Percentiles rank a stretch among this genome's conserved stretches.
Conservation (phyloP, 2,329 filamentous ascomycete species). For the Cadophora gregata region DNA sequence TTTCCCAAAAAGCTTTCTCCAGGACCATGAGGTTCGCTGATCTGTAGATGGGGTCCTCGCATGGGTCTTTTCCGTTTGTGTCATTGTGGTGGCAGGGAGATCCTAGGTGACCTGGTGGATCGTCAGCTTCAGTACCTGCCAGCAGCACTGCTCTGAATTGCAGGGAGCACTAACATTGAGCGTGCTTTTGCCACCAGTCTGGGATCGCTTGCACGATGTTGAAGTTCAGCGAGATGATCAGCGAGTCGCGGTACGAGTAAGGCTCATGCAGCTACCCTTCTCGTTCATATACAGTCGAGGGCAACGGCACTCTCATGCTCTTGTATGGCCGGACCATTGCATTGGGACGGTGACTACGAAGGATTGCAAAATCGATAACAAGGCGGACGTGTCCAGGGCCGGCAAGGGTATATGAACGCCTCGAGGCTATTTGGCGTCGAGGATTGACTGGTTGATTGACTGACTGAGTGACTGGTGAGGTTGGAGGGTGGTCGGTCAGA, state of each 20-base stretch:
- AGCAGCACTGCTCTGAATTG: slow-evolving; percentile 14
- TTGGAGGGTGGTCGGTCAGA: slow-evolving; percentile 19
- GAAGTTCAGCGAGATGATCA: slow-evolving; percentile 28
- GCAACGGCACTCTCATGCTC: slow-evolving; percentile 37
- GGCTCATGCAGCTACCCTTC: slow-evolving; percentile 39
- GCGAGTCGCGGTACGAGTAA: slow-evolving; percentile 30
- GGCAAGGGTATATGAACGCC: slow-evolving; percentile 26
- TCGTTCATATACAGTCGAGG: slow-evolving; percentile 28
- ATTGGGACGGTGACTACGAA: slow-evolving; percentile 27
- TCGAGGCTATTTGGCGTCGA: slow-evolving; percentile 21
- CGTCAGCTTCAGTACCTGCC: slow-evolving; percentile 32
- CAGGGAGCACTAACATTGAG: slow-evolving; percentile 26
- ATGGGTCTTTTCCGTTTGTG: slow-evolving; percentile 39
- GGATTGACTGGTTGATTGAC: slow-evolving; percentile 19
- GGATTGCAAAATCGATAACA: slow-evolving; percentile 17
- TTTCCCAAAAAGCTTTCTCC: slow-evolving; percentile 43
- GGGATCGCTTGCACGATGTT: slow-evolving; percentile 10
- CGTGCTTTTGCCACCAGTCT: slow-evolving; percentile 19
- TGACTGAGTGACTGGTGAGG: not conserved
- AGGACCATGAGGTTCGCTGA: slow-evolving; percentile 41
- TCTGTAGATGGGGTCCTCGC: slow-evolving; percentile 40
- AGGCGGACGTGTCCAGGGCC: slow-evolving; percentile 38
- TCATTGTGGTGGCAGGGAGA: slow-evolving; percentile 37
- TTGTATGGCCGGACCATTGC: slow-evolving; percentile 41
- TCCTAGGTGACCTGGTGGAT: slow-evolving; percentile 31